Percentiles rank a stretch among this genome's conserved stretches.
phyloP scores from a whole-genome alignment of 305 asterid genomes.

The Andrographis paniculata region DNA sequence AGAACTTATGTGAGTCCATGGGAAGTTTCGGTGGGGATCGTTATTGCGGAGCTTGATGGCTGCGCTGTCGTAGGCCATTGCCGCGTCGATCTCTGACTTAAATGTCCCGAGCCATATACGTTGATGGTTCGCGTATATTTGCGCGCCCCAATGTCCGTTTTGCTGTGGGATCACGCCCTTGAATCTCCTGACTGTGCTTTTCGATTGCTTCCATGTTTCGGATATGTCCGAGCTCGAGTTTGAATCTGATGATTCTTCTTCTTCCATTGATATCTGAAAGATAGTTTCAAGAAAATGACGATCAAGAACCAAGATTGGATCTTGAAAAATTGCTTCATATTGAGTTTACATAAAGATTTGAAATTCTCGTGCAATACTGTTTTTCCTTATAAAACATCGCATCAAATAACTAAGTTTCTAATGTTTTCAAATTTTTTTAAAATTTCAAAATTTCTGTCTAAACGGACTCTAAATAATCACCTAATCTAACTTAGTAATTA shows the following conservation, averaged over 20 bases:
- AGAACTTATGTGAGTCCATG: constrained; percentile 27
- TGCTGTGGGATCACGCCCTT: constrained; percentile 61
- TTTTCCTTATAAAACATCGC: too few relatives aligned
- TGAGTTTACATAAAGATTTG: too few relatives aligned
- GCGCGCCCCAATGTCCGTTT: constrained; percentile 73
- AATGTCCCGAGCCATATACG: constrained; percentile 75
- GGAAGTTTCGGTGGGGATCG: constrained; percentile 51
- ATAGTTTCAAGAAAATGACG: too few relatives aligned
- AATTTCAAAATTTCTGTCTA: too few relatives aligned
- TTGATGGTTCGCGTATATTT: constrained; percentile 53
- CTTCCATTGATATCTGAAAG: background rate
- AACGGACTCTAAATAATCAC: too few relatives aligned
- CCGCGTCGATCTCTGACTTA: constrained; percentile 59
- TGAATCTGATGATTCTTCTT: background rate
- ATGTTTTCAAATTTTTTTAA: too few relatives aligned
- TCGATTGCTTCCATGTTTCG: background rate
- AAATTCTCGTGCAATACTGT: too few relatives aligned
- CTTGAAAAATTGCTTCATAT: too few relatives aligned
- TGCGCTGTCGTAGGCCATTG: constrained; percentile 75
- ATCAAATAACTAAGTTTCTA: too few relatives aligned
- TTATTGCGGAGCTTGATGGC: constrained; percentile 45
- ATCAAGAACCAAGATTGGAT: too few relatives aligned
- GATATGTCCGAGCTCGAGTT: background rate
- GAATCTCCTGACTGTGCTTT: constrained; percentile 26
- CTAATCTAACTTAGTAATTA: too few relatives aligned